Evolutionary conservation across 805 yeast genomes (phyloP).

Genomic region (Hanseniaspora meyeri): DNA sequence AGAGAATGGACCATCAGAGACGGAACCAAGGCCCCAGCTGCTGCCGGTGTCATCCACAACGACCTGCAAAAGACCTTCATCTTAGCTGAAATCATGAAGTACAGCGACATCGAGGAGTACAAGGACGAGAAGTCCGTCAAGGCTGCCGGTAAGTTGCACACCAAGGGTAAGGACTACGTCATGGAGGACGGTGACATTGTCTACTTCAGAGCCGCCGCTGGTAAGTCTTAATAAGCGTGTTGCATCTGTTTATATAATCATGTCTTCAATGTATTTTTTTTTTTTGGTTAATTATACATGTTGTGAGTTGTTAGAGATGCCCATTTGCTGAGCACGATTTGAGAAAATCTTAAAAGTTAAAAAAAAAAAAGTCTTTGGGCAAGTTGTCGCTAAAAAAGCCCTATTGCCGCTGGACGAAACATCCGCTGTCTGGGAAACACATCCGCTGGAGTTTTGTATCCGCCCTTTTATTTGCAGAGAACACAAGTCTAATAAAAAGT

Average conservation of each 20-base stretch:
- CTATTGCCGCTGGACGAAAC: too few relatives aligned
- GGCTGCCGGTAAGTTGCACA: conserved; percentile 77
- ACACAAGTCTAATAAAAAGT: too few relatives aligned
- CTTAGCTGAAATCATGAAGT: conserved; percentile 84
- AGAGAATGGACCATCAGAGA: conserved; percentile 95
- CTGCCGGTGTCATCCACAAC: conserved; percentile 95
- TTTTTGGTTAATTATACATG: neutral
- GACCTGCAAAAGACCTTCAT: conserved; percentile 92
- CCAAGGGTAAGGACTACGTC: conserved; percentile 88
- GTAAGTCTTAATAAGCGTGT: conserved; percentile 42
- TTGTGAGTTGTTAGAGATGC: too few relatives aligned
- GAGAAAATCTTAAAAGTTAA: too few relatives aligned
- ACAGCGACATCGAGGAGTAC: conserved; percentile 59
- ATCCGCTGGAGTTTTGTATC: too few relatives aligned
- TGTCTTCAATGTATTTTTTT: neutral
- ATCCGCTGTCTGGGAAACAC: too few relatives aligned
- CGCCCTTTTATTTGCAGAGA: too few relatives aligned
- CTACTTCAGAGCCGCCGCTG: conserved; percentile 88
- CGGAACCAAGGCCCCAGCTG: conserved; percentile 93
- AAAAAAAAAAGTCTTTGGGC: too few relatives aligned
- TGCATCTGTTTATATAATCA: neutral
- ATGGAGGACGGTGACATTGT: conserved; percentile 92
- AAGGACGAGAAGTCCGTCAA: conserved; percentile 74
- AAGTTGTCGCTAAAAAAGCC: too few relatives aligned
- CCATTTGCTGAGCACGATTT: too few relatives aligned